These are phyloP conservation scores for Kitagawia praeruptora DNA, from an alignment of 129 eudicot species.

Conservation along the genomic window DNA sequence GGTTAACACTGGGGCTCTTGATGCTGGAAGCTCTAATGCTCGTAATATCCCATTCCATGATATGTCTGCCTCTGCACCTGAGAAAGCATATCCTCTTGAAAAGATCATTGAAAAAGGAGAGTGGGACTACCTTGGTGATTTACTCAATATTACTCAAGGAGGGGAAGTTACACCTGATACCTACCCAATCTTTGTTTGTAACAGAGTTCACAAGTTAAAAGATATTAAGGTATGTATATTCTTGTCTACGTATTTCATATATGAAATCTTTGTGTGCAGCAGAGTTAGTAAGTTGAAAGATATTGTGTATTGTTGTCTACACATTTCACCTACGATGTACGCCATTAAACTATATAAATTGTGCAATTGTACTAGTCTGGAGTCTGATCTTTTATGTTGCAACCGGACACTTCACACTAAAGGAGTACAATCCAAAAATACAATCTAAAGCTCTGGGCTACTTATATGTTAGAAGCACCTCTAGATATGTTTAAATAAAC, in stretches of 20 bases:
- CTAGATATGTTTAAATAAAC: too few relatives aligned
- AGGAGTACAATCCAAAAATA: background rate
- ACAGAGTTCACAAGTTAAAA: constrained; percentile 48
- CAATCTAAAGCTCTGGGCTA: background rate
- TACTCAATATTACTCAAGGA: constrained; percentile 39
- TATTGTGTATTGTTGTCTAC: constrained; percentile 24
- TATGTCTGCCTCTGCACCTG: constrained; percentile 50
- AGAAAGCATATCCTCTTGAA: constrained; percentile 68
- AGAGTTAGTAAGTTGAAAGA: constrained; percentile 44
- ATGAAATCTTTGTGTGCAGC: constrained; percentile 48
- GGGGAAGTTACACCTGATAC: constrained; percentile 21
- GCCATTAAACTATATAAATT: too few relatives aligned
- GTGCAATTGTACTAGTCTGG: background rate
- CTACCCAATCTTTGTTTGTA: constrained; percentile 72
- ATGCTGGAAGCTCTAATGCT: constrained; percentile 24
- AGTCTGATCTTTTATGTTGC: background rate
- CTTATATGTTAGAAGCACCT: background rate
- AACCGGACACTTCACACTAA: background rate
- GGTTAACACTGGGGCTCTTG: constrained; percentile 48
- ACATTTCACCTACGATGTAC: background rate
- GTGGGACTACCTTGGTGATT: constrained; percentile 67
- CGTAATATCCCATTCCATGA: constrained; percentile 80
- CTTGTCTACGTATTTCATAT: background rate
- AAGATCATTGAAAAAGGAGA: constrained; percentile 76
- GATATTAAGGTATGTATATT: constrained; percentile 40